Conservation (phyloP, 2,329 filamentous ascomycete species). For the Colletotrichum australisinense region DNA sequence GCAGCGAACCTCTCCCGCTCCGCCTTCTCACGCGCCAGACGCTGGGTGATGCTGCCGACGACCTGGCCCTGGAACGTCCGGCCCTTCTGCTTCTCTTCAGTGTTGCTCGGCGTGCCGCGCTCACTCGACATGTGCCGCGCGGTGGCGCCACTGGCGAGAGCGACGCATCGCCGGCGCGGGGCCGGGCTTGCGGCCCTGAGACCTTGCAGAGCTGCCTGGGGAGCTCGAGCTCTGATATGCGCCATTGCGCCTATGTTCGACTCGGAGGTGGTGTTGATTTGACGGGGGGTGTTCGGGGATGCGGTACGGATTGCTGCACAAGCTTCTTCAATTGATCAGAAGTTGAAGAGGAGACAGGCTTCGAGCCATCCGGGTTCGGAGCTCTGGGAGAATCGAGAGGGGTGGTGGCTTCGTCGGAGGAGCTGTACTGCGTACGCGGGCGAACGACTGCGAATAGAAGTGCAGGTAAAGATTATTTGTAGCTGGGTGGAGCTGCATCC, state of each 20-base stretch:
- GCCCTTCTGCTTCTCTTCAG: conserved; percentile 48
- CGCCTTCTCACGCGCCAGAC: conserved; percentile 64
- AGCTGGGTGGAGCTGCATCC: conserved; percentile 24
- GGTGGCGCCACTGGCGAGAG: conserved; percentile 6
- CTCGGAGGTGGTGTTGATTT: not conserved
- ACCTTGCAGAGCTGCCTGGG: conserved; percentile 45
- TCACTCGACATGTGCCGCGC: conserved; percentile 40
- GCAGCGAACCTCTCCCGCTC: conserved; percentile 63
- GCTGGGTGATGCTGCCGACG: conserved; percentile 67
- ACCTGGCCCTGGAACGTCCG: conserved; percentile 68
- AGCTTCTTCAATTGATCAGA: not conserved
- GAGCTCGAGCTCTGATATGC: conserved; percentile 47
- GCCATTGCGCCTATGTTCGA: conserved; percentile 41
- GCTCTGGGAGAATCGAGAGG: not conserved
- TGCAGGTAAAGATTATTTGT: conserved; percentile 21
- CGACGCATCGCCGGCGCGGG: conserved; percentile 30
- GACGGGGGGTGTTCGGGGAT: not conserved
- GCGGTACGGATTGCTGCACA: too few species aligned
- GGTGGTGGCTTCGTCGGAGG: not conserved
- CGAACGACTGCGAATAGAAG: not conserved
- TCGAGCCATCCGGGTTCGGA: not conserved
- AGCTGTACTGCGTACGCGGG: not conserved
- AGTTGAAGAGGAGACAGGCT: not conserved
- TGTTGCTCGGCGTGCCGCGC: conserved; percentile 42
- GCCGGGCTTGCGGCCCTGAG: conserved; percentile 38